Conservation (phyloP, 176 grass and related monocot species). For the Eleusine indica region DNA sequence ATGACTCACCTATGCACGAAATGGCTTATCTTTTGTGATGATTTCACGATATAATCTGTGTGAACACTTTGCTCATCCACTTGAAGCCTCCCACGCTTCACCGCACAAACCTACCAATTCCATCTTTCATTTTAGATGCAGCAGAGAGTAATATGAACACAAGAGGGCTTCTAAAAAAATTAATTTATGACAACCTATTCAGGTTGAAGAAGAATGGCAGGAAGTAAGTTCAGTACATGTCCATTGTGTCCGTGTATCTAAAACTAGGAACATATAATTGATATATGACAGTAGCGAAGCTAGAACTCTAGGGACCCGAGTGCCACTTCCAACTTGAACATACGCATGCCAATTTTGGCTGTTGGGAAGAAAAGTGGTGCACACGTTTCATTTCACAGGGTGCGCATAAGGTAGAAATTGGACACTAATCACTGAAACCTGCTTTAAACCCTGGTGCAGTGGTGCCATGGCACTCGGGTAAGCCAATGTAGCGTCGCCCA, state of each 20-base stretch:
- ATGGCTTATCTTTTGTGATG: slow-evolving; percentile 93
- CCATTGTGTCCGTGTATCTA: neutral
- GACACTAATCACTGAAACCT: too few relatives aligned
- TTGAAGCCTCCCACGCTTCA: slow-evolving; percentile 82
- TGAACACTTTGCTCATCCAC: slow-evolving; percentile 84
- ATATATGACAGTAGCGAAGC: too few relatives aligned
- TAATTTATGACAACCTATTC: neutral
- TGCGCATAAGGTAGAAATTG: too few relatives aligned
- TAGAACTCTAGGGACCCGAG: too few relatives aligned
- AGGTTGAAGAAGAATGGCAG: neutral
- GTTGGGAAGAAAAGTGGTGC: too few relatives aligned
- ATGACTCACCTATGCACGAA: slow-evolving; percentile 81
- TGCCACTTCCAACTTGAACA: too few relatives aligned
- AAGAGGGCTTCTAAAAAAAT: neutral
- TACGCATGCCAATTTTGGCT: too few relatives aligned
- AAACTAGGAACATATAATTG: neutral
- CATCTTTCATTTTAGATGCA: slow-evolving; percentile 29
- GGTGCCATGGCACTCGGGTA: too few relatives aligned
- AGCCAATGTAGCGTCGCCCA: too few relatives aligned
- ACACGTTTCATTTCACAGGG: too few relatives aligned
- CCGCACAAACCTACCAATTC: slow-evolving; percentile 66
- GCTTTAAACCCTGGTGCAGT: too few relatives aligned
- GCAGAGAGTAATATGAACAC: neutral
- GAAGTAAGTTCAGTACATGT: neutral
- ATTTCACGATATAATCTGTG: slow-evolving; percentile 15